Percentiles rank a stretch among this genome's conserved stretches.
Conservation (phyloP, 306 rosid genomes). For the Macrotyloma uniflorum region DNA sequence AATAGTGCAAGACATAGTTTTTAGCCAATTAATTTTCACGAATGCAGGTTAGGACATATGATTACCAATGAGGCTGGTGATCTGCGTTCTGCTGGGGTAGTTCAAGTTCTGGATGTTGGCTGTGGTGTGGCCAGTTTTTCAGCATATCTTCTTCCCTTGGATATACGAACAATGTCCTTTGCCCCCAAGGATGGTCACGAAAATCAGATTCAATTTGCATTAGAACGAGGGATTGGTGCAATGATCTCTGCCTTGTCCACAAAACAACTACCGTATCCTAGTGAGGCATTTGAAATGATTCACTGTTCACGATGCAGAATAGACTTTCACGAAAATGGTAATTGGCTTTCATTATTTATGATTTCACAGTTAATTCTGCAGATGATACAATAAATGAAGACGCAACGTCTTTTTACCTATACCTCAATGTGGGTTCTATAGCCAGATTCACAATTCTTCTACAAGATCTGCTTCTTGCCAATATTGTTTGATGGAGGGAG, state of each 20-base stretch:
- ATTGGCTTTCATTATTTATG: constrained; percentile 22
- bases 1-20: not conserved
- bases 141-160: constrained; percentile 89
- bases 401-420: not conserved
- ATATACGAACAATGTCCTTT: constrained; percentile 87
- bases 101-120: constrained; percentile 89
- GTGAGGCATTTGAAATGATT: constrained; percentile 88
- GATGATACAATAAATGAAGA: constrained; percentile 8
- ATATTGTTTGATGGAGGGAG: not conserved
- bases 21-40: constrained; percentile 26
- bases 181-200: constrained; percentile 98
- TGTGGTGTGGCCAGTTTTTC: constrained; percentile 99
- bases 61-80: constrained; percentile 74
- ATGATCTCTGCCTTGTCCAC: constrained; percentile 92
- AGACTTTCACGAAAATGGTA: constrained; percentile 90
- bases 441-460: not conserved
- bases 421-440: not conserved
- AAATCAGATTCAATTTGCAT: constrained; percentile 94
- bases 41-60: constrained; percentile 86
- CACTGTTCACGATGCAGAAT: constrained; percentile 95
- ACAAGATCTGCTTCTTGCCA: not conserved
- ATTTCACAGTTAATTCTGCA: constrained; percentile 9
- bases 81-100: constrained; percentile 75
- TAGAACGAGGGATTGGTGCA: constrained; percentile 91
- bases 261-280: constrained; percentile 84